A percentile compares a stretch with the other conserved stretches of the same genome.
Evolutionary conservation across 140 eudicot species (phyloP).

Genomic region (Bidens hawaiensis): DNA sequence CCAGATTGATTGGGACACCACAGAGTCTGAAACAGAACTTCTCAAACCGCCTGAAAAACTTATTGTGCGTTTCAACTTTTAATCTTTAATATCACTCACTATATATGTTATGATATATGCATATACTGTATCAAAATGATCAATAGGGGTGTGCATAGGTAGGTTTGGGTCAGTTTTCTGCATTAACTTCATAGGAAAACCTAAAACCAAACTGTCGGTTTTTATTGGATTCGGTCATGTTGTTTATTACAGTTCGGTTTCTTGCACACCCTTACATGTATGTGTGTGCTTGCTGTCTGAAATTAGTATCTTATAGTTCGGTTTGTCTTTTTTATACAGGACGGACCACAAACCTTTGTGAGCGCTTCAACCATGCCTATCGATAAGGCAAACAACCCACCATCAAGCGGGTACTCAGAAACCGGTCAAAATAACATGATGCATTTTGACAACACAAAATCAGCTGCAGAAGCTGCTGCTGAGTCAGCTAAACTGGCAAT

Average conservation of each 20-base stretch:
- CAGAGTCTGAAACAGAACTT: constrained; percentile 83
- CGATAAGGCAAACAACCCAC: constrained; percentile 40
- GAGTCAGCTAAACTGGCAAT: constrained; percentile 81
- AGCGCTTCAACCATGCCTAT: constrained; percentile 79
- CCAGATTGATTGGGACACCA: constrained; percentile 90
- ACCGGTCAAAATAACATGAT: constrained; percentile 30
- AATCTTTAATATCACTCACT: no score
- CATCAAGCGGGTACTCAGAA: constrained; percentile 42
- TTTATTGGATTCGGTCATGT: no score
- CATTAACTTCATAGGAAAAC: no score
- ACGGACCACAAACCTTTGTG: constrained; percentile 69
- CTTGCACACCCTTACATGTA: background rate
- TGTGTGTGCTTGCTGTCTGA: background rate
- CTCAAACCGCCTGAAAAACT: constrained; percentile 92
- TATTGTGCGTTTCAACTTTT: constrained; percentile 45
- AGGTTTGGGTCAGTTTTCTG: no score
- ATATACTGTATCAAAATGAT: no score
- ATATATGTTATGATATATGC: constrained; percentile 5
- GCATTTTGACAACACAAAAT: constrained; percentile 61
- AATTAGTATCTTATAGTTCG: background rate
- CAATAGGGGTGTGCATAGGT: no score
- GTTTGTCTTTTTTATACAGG: constrained; percentile 38
- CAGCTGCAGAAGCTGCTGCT: constrained; percentile 95
- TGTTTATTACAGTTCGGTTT: no score
- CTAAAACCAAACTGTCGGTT: no score